Evolutionary conservation across 371 early-diverging fungal species (phyloP).

Genomic region (Mucor piriformis): DNA sequence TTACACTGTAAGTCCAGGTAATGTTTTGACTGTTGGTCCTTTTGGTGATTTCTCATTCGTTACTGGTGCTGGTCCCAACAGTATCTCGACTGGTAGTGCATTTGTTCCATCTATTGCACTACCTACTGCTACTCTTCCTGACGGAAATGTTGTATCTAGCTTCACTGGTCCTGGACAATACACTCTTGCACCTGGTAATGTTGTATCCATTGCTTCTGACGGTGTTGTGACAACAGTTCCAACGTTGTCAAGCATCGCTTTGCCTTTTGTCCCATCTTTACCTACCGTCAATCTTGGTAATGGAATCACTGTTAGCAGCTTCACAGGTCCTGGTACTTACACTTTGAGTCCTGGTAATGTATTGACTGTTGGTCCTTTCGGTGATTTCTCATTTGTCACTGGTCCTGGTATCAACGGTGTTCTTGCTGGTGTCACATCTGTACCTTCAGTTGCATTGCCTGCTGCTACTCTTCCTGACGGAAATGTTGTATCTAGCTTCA

Average conservation of each 20-base stretch:
- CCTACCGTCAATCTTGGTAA: not conserved
- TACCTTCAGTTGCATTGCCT: not conserved
- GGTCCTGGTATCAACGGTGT: slow-evolving; percentile 5
- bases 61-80: not conserved
- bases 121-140: not conserved
- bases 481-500: not conserved
- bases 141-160: not conserved
- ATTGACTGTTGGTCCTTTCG: not conserved
- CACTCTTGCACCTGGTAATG: slow-evolving; percentile 4
- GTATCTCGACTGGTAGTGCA: not conserved
- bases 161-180: not conserved
- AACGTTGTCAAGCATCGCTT: not conserved
- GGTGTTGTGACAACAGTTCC: not conserved
- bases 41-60: not conserved
- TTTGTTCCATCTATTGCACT: not conserved
- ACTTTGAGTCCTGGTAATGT: not conserved
- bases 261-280: not conserved
- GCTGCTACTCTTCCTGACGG: not conserved
- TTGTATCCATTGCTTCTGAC: not conserved
- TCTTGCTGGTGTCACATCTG: not conserved
- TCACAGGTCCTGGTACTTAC: slow-evolving; percentile 1
- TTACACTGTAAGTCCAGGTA: slow-evolving; percentile 10
- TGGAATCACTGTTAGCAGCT: not conserved
- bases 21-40: not conserved
- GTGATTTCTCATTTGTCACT: not conserved